A percentile compares a stretch with the other conserved stretches of the same genome.
Conservation (phyloP, 805 yeast genomes). For the Candida glaebosa region DNA sequence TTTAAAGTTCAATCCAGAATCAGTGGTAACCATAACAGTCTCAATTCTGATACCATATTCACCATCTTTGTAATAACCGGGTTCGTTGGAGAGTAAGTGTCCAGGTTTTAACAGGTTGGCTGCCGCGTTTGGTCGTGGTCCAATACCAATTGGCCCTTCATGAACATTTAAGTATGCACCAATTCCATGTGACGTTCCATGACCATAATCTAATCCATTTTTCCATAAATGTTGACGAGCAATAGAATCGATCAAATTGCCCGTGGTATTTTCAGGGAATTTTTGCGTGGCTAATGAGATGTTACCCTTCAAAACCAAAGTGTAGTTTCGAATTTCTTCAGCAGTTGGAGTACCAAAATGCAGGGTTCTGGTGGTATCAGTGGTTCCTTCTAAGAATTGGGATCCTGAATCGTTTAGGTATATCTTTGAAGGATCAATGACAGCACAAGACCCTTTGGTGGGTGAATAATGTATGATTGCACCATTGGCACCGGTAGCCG, state of each 20-base stretch:
- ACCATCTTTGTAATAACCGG: constrained; percentile 59
- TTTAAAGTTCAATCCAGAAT: constrained; percentile 41
- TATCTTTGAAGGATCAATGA: constrained; percentile 50
- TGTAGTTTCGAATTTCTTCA: constrained; percentile 48
- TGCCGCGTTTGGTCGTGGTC: constrained; percentile 50
- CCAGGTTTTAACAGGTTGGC: constrained; percentile 46
- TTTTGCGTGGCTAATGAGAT: constrained; percentile 45
- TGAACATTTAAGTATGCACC: constrained; percentile 62
- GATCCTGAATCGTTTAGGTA: constrained; percentile 60
- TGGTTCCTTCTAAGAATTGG: constrained; percentile 61
- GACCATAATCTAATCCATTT: constrained; percentile 55
- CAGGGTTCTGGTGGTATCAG: constrained; percentile 60
- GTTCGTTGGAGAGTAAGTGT: constrained; percentile 56
- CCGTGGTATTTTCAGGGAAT: constrained; percentile 56
- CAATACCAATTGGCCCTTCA: constrained; percentile 63
- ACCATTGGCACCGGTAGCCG: constrained; percentile 73
- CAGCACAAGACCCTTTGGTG: constrained; percentile 33
- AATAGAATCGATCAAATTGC: constrained; percentile 50
- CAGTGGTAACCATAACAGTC: constrained; percentile 47
- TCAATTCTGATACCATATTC: constrained; percentile 58
- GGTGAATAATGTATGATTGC: constrained; percentile 79
- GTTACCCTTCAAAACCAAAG: constrained; percentile 58
- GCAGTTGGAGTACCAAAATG: constrained; percentile 48
- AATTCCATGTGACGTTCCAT: constrained; percentile 65
- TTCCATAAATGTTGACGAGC: constrained; percentile 60